Evolutionary conservation across 75 land plant species (phyloP).

Genomic region (Cupressus sempervirens): DNA sequence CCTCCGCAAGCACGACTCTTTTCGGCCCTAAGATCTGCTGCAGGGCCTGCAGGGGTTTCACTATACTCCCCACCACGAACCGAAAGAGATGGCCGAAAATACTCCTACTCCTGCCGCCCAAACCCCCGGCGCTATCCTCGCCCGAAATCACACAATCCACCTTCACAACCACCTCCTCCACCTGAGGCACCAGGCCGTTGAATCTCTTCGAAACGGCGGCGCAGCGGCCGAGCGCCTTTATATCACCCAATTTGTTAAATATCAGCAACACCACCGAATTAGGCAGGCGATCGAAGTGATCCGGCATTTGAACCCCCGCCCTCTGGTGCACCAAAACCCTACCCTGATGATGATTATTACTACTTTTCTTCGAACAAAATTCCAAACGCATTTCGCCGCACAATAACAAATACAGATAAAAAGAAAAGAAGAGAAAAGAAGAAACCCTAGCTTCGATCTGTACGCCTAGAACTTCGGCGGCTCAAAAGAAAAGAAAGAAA

Average conservation of each 20-base stretch:
- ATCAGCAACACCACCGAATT: slow-evolving; percentile 53
- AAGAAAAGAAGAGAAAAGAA: background rate
- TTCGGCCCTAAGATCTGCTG: slow-evolving; percentile 49
- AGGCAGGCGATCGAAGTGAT: slow-evolving; percentile 52
- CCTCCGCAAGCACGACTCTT: slow-evolving; percentile 38
- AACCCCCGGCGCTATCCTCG: slow-evolving; percentile 15
- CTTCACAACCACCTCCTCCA: slow-evolving; percentile 31
- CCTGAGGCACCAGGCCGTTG: slow-evolving; percentile 31
- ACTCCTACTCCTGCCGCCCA: slow-evolving; percentile 28
- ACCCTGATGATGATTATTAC: background rate
- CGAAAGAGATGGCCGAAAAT: slow-evolving; percentile 37
- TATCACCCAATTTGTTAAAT: slow-evolving; percentile 54
- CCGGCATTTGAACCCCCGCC: slow-evolving; percentile 13
- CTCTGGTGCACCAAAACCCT: slow-evolving; percentile 1
- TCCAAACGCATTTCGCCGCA: background rate
- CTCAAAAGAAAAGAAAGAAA: background rate
- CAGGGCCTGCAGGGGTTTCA: slow-evolving; percentile 41
- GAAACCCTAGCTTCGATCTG: background rate
- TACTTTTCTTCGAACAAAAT: background rate
- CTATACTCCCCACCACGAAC: slow-evolving; percentile 38
- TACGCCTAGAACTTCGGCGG: background rate
- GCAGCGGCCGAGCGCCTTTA: slow-evolving; percentile 41
- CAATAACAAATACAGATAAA: background rate
- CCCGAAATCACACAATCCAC: slow-evolving; percentile 40
- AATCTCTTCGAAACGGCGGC: slow-evolving; percentile 42